These are phyloP conservation scores for Mycena floridula DNA, from an alignment of 768 basidiomycete species.

Conservation along the genomic window DNA sequence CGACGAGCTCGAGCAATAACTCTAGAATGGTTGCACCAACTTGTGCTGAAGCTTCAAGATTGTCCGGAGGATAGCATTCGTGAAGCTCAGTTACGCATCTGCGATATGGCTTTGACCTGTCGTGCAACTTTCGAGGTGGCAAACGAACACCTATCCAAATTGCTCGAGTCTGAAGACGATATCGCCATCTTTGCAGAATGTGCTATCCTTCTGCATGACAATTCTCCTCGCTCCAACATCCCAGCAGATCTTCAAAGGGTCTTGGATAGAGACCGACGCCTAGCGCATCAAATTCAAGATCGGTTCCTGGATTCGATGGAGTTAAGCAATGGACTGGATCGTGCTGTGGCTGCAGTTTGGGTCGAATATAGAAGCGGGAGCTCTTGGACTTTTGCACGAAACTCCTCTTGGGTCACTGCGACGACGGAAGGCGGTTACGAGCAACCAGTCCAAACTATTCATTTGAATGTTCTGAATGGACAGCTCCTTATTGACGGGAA, in stretches of 20 bases:
- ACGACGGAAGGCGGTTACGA: constrained; percentile 9
- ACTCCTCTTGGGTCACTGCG: constrained; percentile 22
- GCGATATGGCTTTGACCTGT: constrained; percentile 33
- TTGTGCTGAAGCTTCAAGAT: not conserved
- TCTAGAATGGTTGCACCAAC: constrained; percentile 22
- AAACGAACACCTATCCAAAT: constrained; percentile 1
- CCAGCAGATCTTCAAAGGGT: constrained; percentile 12
- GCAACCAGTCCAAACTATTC: constrained; percentile 18
- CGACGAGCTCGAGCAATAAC: constrained; percentile 22
- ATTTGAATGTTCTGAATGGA: constrained; percentile 34
- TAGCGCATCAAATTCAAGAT: constrained; percentile 11
- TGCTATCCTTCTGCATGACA: constrained; percentile 23
- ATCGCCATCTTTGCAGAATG: constrained; percentile 23
- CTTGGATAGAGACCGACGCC: constrained; percentile 23
- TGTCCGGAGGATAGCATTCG: constrained; percentile 8
- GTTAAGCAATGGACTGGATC: not conserved
- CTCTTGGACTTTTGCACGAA: constrained; percentile 9
- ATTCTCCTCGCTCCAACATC: constrained; percentile 11
- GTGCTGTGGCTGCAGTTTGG: constrained; percentile 5
- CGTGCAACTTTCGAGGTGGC: constrained; percentile 33
- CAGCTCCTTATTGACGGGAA: constrained; percentile 33
- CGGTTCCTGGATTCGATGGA: constrained; percentile 9
- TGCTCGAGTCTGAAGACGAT: constrained; percentile 19
- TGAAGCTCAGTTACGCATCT: constrained; percentile 18
- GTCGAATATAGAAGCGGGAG: constrained; percentile 16